Percentiles rank a stretch among this genome's conserved stretches.
Evolutionary conservation across 805 yeast species (phyloP).

Genomic region (Metschnikowia cubensis): DNA sequence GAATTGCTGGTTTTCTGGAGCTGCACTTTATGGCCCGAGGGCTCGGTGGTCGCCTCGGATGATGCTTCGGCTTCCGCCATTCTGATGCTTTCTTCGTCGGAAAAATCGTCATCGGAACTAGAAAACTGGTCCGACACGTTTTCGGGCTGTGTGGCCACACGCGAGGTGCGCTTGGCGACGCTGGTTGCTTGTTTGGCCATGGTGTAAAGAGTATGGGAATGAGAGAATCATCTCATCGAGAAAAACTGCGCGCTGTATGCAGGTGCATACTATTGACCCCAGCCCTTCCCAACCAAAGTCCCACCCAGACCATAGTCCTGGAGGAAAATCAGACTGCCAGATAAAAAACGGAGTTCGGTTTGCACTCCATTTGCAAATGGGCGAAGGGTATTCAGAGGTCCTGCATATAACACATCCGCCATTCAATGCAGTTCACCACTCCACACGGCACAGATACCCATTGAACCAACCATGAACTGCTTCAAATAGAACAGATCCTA

Average conservation of each 20-base stretch:
- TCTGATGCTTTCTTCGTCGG: constrained; percentile 13
- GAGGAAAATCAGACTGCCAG: too few relatives aligned
- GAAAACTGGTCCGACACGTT: constrained; percentile 7
- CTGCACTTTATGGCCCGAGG: constrained; percentile 22
- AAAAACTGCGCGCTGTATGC: constrained; percentile 8
- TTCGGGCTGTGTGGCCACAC: constrained; percentile 2
- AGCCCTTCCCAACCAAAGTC: too few relatives aligned
- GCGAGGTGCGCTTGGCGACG: constrained; percentile 13
- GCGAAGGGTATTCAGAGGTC: too few relatives aligned
- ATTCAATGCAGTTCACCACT: too few relatives aligned
- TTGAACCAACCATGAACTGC: too few relatives aligned
- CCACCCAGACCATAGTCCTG: too few relatives aligned
- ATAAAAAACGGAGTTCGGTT: too few relatives aligned
- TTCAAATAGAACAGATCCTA: too few relatives aligned
- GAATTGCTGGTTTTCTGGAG: constrained; percentile 17
- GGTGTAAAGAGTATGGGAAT: constrained; percentile 11
- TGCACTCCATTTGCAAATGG: too few relatives aligned
- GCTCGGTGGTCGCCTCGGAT: not conserved
- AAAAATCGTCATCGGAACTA: constrained; percentile 14
- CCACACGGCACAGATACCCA: too few relatives aligned
- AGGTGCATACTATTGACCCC: not conserved
- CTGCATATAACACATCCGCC: too few relatives aligned
- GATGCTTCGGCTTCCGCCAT: not conserved
- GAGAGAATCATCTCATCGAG: constrained; percentile 15
- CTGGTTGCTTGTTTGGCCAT: constrained; percentile 23